Percentiles rank a stretch among this genome's conserved stretches.
These are phyloP conservation scores for Scutellaria baicalensis DNA, from an alignment of 257 asterid species.

Conservation along the genomic window DNA sequence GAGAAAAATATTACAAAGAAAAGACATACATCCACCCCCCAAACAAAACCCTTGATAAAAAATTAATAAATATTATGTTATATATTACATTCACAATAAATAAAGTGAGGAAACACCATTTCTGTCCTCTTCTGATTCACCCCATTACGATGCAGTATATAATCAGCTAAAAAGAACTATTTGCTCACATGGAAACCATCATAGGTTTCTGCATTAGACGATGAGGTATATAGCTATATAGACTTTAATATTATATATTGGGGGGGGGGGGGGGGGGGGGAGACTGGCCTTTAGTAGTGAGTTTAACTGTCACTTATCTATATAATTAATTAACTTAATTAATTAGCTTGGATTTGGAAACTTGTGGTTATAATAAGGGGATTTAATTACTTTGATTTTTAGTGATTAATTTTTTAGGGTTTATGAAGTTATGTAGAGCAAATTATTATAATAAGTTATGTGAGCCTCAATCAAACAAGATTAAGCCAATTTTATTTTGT, in stretches of 20 bases:
- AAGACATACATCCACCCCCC: constrained; percentile 21
- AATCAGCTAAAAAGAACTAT: constrained; percentile 24
- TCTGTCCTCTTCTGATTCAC: constrained; percentile 29
- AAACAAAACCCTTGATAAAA: background rate
- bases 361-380: background rate
- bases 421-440: background rate
- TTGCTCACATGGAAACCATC: constrained; percentile 39
- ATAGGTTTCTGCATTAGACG: constrained; percentile 3
- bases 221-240: background rate
- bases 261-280: background rate
- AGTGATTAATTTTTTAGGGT: background rate
- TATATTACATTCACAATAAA: constrained; percentile 20
- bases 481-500: no score
- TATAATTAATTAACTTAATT: background rate
- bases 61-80: background rate
- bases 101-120: constrained; percentile 29
- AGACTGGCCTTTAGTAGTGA: background rate
- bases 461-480: no score
- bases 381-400: background rate
- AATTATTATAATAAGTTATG: no score
- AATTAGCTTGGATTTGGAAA: constrained; percentile 8
- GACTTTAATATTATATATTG: background rate
- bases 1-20: constrained; percentile 33
- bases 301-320: constrained; percentile 1
- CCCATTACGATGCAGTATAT: constrained; percentile 27